Conservation (phyloP, 257 asterid species). For the Echites panduratus region DNA sequence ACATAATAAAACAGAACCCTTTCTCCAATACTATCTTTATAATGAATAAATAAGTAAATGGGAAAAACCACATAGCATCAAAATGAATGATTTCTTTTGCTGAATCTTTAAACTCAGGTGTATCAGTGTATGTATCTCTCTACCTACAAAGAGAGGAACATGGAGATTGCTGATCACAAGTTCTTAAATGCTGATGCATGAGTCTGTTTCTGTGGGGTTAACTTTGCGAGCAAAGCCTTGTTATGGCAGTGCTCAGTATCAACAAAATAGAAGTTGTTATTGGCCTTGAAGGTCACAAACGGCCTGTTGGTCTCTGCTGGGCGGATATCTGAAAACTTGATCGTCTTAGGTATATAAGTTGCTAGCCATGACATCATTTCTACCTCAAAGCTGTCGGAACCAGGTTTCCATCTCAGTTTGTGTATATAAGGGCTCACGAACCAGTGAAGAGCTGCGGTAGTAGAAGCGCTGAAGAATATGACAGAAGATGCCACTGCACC, state of each 20-base stretch:
- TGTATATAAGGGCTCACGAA: slow-evolving; percentile 91
- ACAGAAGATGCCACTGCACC: slow-evolving; percentile 94
- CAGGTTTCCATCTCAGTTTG: slow-evolving; percentile 90
- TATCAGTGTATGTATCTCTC: too few relatives aligned
- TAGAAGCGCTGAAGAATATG: slow-evolving; percentile 77
- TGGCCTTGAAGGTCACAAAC: slow-evolving; percentile 77
- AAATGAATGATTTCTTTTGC: background rate
- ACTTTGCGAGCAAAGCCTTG: slow-evolving; percentile 77
- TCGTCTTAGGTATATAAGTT: slow-evolving; percentile 48
- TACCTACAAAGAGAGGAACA: background rate
- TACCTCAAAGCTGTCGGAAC: slow-evolving; percentile 87
- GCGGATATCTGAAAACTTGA: slow-evolving; percentile 81
- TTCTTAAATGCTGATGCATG: slow-evolving; percentile 73
- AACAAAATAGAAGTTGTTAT: slow-evolving; percentile 58
- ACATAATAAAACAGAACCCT: background rate
- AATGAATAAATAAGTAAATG: background rate
- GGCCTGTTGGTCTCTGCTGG: slow-evolving; percentile 75
- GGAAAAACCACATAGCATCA: background rate
- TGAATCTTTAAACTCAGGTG: slow-evolving; percentile 7
- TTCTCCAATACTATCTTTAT: too few relatives aligned
- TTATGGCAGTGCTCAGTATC: slow-evolving; percentile 82
- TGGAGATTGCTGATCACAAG: slow-evolving; percentile 30
- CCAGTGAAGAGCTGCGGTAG: slow-evolving; percentile 94
- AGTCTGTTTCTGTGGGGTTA: slow-evolving; percentile 59
- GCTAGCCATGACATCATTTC: slow-evolving; percentile 96